Evolutionary conservation across 495 filamentous ascomycete species (phyloP).

Genomic region (Beverwykella pulmonaria): DNA sequence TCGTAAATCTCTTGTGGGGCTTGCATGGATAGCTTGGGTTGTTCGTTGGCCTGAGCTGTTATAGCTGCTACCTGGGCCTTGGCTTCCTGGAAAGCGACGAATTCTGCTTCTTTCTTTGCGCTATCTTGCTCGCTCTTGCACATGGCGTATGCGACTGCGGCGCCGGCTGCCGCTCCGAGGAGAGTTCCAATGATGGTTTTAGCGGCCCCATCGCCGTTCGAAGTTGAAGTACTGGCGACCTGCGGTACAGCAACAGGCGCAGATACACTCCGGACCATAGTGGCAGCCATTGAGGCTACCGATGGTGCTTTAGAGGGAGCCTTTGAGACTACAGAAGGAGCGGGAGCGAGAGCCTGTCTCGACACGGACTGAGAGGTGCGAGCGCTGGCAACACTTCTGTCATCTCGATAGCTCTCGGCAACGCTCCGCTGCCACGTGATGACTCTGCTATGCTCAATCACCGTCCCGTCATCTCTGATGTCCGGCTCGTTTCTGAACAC

Average conservation of each 20-base stretch:
- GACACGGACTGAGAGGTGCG: constrained; percentile 14
- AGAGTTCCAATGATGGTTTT: constrained; percentile 73
- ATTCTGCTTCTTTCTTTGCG: constrained; percentile 37
- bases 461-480: constrained; percentile 30
- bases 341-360: constrained; percentile 21
- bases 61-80: constrained; percentile 22
- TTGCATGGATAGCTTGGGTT: constrained; percentile 26
- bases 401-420: constrained; percentile 31
- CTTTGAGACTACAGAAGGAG: constrained; percentile 24
- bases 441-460: constrained; percentile 41
- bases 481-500: constrained; percentile 51
- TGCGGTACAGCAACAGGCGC: constrained; percentile 28
- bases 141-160: constrained; percentile 74
- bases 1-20: constrained; percentile 33
- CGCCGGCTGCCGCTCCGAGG: constrained; percentile 75
- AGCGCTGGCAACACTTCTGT: constrained; percentile 37
- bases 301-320: constrained; percentile 28
- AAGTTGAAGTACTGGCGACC: constrained; percentile 39
- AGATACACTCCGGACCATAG: constrained; percentile 35
- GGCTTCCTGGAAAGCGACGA: constrained; percentile 28
- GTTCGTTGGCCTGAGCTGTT: not conserved
- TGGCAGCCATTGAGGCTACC: constrained; percentile 26
- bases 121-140: constrained; percentile 57
- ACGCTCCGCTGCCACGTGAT: constrained; percentile 44
- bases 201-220: constrained; percentile 48